A percentile compares a stretch with the other conserved stretches of the same genome.
These are phyloP conservation scores for Persicaria tinctoria DNA, from an alignment of 148 eudicot genomes.

Conservation along the genomic window DNA sequence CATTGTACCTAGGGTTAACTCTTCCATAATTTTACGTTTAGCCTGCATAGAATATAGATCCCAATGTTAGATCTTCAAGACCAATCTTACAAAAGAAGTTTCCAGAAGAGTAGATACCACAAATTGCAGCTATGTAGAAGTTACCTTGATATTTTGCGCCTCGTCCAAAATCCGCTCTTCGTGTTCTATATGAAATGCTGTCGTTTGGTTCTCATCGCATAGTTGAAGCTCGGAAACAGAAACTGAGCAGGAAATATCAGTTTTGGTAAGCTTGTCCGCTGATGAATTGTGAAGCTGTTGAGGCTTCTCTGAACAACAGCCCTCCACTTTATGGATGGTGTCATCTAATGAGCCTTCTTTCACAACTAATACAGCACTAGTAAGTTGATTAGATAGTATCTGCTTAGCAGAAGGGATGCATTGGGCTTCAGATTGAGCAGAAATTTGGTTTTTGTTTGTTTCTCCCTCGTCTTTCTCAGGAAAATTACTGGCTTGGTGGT, in stretches of 20 bases:
- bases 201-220: constrained; percentile 30
- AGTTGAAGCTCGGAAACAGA: constrained; percentile 26
- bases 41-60: constrained; percentile 42
- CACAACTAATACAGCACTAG: constrained; percentile 26
- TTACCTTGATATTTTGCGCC: constrained; percentile 74
- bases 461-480: constrained; percentile 24
- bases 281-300: constrained; percentile 25
- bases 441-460: constrained; percentile 18
- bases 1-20: constrained; percentile 41
- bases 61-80: neutral
- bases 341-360: constrained; percentile 21
- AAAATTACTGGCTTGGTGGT: constrained; percentile 31
- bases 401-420: constrained; percentile 18
- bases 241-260: constrained; percentile 21
- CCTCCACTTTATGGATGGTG: constrained; percentile 22
- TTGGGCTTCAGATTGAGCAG: constrained; percentile 26
- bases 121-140: neutral
- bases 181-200: constrained; percentile 39
- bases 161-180: constrained; percentile 84
- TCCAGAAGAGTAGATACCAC: neutral
- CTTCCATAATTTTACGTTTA: constrained; percentile 67
- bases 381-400: constrained; percentile 21
- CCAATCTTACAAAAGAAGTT: neutral
- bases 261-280: constrained; percentile 20
- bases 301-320: constrained; percentile 21